Evolutionary conservation across 2,329 filamentous ascomycete genomes (phyloP).

Genomic region (Monilinia laxa): DNA sequence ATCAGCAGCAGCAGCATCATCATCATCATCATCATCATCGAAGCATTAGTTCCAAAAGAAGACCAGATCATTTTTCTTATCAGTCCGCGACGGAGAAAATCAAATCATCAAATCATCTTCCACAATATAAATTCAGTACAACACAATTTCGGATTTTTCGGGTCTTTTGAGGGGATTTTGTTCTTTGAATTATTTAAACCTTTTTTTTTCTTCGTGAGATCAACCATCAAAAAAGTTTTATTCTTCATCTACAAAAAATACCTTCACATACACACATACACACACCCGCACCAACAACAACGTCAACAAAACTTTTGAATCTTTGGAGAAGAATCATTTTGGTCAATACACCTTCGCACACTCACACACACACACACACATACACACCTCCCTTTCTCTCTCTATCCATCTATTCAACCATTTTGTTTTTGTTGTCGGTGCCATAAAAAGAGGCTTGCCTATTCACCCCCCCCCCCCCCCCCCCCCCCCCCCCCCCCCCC

Average conservation of each 20-base stretch:
- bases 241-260: background rate
- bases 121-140: background rate
- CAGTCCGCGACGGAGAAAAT: conserved; percentile 3
- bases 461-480: background rate
- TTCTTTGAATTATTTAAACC: background rate
- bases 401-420: background rate
- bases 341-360: background rate
- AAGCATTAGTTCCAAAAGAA: background rate
- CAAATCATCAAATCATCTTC: background rate
- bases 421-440: conserved; percentile 14
- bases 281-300: no score
- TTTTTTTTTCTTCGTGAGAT: conserved; percentile 8
- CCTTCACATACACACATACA: background rate
- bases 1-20: background rate
- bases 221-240: conserved; percentile 3
- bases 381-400: no score
- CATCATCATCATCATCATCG: background rate
- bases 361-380: no score
- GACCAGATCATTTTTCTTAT: conserved; percentile 4
- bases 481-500: background rate
- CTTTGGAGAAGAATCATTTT: conserved; percentile 12
- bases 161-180: background rate
- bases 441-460: conserved; percentile 18
- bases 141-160: conserved; percentile 9
- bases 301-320: no score